phyloP scores from a whole-genome alignment of 768 basidiomycete genomes.

The Trametes coccinea region DNA sequence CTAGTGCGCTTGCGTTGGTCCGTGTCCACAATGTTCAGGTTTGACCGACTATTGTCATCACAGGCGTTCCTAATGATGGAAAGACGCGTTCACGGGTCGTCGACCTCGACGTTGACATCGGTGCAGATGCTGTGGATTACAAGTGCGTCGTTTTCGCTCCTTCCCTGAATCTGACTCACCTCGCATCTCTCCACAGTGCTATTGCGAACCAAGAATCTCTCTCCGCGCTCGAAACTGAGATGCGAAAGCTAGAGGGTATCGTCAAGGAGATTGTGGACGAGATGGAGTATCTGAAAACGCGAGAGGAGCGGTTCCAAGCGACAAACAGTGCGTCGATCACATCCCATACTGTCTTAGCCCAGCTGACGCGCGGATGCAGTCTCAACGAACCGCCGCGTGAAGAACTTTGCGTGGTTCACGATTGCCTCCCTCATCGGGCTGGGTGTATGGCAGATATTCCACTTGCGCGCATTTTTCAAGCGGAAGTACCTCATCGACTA shows the following conservation, averaged over 20 bases:
- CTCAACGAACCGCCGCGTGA: constrained; percentile 89
- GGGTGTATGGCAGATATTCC: constrained; percentile 94
- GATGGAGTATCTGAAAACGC: constrained; percentile 82
- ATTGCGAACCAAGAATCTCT: constrained; percentile 98
- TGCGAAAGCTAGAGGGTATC: constrained; percentile 95
- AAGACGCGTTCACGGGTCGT: constrained; percentile 62
- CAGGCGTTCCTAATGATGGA: constrained; percentile 51
- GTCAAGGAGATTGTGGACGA: constrained; percentile 96
- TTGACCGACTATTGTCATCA: background rate
- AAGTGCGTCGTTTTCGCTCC: constrained; percentile 59
- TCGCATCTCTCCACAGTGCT: constrained; percentile 54
- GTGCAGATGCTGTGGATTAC: constrained; percentile 98
- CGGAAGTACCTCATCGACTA: constrained; percentile 88
- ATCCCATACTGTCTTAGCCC: background rate
- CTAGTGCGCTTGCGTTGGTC: constrained; percentile 51
- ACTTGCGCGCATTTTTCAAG: constrained; percentile 94
- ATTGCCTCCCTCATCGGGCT: constrained; percentile 74
- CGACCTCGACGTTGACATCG: constrained; percentile 96
- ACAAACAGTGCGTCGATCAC: constrained; percentile 74
- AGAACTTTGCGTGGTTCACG: constrained; percentile 91
- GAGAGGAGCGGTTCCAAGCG: constrained; percentile 84
- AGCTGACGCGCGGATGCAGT: constrained; percentile 45
- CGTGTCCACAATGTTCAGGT: background rate
- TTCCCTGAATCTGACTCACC: background rate
- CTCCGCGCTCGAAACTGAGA: constrained; percentile 94